Evolutionary conservation across 805 yeast genomes (phyloP).

Genomic region (Ogataea philodendri): DNA sequence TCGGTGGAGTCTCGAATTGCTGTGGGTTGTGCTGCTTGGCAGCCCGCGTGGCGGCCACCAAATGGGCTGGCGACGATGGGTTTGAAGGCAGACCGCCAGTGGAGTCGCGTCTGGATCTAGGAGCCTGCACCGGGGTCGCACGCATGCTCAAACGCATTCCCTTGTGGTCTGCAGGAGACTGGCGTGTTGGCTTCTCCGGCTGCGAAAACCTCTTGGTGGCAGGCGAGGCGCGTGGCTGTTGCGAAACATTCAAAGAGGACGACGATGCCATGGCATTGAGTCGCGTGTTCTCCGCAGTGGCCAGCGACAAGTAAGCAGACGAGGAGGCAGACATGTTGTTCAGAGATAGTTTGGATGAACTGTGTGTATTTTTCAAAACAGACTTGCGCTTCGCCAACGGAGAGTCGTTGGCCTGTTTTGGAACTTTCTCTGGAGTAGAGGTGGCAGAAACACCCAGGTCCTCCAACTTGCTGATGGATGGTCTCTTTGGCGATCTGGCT

Average conservation of each 20-base stretch:
- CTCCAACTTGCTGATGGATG: slow-evolving; percentile 5
- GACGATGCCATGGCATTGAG: slow-evolving; percentile 59
- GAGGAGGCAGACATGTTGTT: slow-evolving; percentile 45
- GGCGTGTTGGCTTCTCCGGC: slow-evolving; percentile 8
- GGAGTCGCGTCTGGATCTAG: slow-evolving; percentile 23
- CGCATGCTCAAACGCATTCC: slow-evolving; percentile 29
- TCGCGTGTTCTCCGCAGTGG: slow-evolving; percentile 80
- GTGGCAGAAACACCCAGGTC: slow-evolving; percentile 20
- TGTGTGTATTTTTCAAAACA: slow-evolving; percentile 43
- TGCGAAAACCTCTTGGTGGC: slow-evolving; percentile 5
- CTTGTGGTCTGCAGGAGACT: slow-evolving; percentile 28
- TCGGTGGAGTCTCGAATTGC: slow-evolving; percentile 8
- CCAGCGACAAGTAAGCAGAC: slow-evolving; percentile 61
- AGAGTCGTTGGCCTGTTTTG: slow-evolving; percentile 1
- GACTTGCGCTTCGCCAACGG: slow-evolving; percentile 37
- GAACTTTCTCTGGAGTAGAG: slow-evolving; percentile 8
- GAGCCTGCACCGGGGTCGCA: slow-evolving; percentile 16
- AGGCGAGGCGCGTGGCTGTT: slow-evolving; percentile 13
- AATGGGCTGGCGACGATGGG: slow-evolving; percentile 16
- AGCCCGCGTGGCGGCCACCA: slow-evolving; percentile 35
- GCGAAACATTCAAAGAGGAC: slow-evolving; percentile 34
- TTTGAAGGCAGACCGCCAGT: slow-evolving; percentile 26
- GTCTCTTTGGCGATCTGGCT: slow-evolving; percentile 8
- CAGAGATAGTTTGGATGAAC: slow-evolving; percentile 18
- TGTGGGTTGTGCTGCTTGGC: slow-evolving; percentile 25